Percentiles rank a stretch among this genome's conserved stretches.
Evolutionary conservation across 2,329 filamentous ascomycete species (phyloP).

Genomic region (Neofusicoccum ribis): DNA sequence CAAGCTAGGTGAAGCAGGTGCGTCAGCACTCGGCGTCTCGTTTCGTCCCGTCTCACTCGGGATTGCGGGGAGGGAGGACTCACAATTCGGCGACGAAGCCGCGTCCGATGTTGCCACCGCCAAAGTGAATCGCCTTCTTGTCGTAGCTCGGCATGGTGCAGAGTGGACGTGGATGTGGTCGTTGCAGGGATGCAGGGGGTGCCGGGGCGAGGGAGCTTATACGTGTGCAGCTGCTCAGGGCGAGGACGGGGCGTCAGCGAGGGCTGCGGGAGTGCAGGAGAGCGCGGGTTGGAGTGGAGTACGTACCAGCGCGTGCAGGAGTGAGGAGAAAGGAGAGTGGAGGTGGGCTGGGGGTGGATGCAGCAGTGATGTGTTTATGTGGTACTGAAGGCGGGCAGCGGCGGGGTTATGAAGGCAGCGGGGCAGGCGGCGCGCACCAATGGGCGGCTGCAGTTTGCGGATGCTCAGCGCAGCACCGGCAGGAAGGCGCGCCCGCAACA

Average conservation of each 20-base stretch:
- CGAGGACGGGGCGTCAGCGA: not conserved
- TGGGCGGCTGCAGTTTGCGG: not conserved
- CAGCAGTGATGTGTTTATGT: constrained; percentile 13
- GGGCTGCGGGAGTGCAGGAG: not conserved
- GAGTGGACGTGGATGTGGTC: not conserved
- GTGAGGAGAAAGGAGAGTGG: constrained; percentile 7
- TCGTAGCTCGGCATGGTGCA: constrained; percentile 27
- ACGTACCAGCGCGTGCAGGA: not conserved
- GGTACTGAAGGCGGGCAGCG: constrained; percentile 2
- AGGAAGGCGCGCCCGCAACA: constrained; percentile 1
- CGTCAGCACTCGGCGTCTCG: not conserved
- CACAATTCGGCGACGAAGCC: constrained; percentile 44
- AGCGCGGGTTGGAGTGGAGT: constrained; percentile 1
- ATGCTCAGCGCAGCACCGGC: constrained; percentile 7
- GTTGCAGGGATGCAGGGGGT: not conserved
- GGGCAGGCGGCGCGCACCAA: constrained; percentile 10
- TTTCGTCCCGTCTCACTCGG: not conserved
- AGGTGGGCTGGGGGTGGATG: constrained; percentile 13
- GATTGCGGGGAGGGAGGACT: not conserved
- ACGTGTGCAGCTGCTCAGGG: not conserved
- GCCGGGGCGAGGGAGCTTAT: not conserved
- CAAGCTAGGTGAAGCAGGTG: constrained; percentile 59
- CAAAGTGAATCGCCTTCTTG: constrained; percentile 56
- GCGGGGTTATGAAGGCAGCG: constrained; percentile 16
- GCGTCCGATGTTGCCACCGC: constrained; percentile 56